phyloP scores from a whole-genome alignment of 768 basidiomycete species.

The Mycena pura region DNA sequence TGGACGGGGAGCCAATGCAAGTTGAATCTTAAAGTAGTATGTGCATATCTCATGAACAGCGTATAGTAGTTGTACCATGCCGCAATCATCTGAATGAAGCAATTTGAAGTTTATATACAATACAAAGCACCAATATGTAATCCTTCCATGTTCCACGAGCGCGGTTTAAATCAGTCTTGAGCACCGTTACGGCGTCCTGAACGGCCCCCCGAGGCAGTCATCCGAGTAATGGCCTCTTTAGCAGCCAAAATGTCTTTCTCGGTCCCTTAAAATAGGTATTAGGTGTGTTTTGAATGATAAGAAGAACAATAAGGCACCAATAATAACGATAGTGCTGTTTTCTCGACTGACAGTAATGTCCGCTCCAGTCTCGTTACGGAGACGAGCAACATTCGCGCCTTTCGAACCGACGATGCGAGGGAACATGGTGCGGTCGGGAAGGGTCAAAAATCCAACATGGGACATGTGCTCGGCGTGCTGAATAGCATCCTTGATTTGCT shows the following conservation, averaged over 20 bases:
- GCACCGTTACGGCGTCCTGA: slow-evolving; percentile 47
- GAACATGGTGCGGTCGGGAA: slow-evolving; percentile 84
- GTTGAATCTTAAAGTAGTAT: slow-evolving; percentile 40
- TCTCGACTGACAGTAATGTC: slow-evolving; percentile 93
- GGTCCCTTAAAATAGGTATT: too few relatives aligned
- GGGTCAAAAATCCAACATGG: slow-evolving; percentile 84
- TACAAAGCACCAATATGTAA: slow-evolving; percentile 23
- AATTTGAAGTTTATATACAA: slow-evolving; percentile 22
- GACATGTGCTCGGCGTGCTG: slow-evolving; percentile 74
- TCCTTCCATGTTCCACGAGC: slow-evolving; percentile 11
- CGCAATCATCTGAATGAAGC: too few relatives aligned
- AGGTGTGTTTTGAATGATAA: too few relatives aligned
- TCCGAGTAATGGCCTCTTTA: slow-evolving; percentile 76
- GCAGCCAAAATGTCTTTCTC: slow-evolving; percentile 73
- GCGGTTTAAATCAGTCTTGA: slow-evolving; percentile 26
- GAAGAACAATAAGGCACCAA: slow-evolving; percentile 59
- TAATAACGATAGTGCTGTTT: slow-evolving; percentile 85
- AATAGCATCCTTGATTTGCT: slow-evolving; percentile 70
- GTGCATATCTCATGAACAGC: too few relatives aligned
- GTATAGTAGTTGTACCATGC: slow-evolving; percentile 4
- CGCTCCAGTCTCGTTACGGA: slow-evolving; percentile 88
- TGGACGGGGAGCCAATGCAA: slow-evolving; percentile 48
- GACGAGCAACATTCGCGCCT: slow-evolving; percentile 87
- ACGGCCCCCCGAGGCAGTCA: slow-evolving; percentile 48
- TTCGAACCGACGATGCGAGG: slow-evolving; percentile 93